Percentiles rank a stretch among this genome's conserved stretches.
phyloP scores from a whole-genome alignment of 257 asterid genomes.

The Fraxinus americana region DNA sequence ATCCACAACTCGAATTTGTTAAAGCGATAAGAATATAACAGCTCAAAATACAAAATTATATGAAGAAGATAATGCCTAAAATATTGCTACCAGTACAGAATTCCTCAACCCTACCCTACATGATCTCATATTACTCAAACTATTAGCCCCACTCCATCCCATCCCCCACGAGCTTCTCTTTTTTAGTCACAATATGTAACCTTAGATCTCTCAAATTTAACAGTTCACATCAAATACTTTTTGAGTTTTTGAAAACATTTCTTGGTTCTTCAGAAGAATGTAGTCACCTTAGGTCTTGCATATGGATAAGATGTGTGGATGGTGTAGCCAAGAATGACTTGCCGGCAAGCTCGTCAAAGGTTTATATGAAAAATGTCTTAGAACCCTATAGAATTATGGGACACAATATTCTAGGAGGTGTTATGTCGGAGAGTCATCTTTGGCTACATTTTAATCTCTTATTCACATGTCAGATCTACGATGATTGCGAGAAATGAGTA shows the following conservation, averaged over 20 bases:
- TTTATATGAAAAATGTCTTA: neutral
- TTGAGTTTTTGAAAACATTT: too few relatives aligned
- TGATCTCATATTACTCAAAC: neutral
- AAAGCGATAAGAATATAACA: constrained; percentile 31
- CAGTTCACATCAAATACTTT: too few relatives aligned
- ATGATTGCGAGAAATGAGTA: constrained; percentile 18
- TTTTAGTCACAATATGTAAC: neutral
- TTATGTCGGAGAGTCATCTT: constrained; percentile 39
- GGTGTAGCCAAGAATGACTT: constrained; percentile 68
- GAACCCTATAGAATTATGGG: too few relatives aligned
- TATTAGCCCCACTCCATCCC: neutral
- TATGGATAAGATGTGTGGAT: constrained; percentile 38
- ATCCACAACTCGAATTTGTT: constrained; percentile 30
- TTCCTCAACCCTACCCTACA: constrained; percentile 21
- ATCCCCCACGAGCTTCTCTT: neutral
- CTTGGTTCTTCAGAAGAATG: neutral
- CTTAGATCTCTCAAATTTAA: neutral
- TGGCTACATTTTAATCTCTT: constrained; percentile 48
- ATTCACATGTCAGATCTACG: constrained; percentile 41
- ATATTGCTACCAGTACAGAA: constrained; percentile 30
- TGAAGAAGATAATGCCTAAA: constrained; percentile 24
- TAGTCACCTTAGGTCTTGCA: constrained; percentile 42
- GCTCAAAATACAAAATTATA: constrained; percentile 11
- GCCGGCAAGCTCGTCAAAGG: constrained; percentile 32
- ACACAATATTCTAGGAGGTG: too few relatives aligned